Conservation (phyloP, 2,329 filamentous ascomycete species). For the Ampelomyces quisqualis region DNA sequence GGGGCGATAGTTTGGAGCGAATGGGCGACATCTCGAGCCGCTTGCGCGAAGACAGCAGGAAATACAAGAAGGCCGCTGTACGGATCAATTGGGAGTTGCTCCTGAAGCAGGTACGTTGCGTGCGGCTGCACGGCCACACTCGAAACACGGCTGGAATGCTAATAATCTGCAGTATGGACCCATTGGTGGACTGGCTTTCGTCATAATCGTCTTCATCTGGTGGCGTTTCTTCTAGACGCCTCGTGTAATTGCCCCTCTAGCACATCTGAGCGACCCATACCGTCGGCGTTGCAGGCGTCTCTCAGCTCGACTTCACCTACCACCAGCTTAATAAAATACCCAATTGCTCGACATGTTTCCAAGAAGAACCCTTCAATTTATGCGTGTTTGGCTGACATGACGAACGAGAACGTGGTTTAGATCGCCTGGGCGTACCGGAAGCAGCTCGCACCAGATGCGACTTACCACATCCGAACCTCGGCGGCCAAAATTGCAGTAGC, state of each 20-base stretch:
- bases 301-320: background rate
- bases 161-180: constrained; percentile 69
- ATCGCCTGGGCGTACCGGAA: no score
- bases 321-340: constrained; percentile 10
- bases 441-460: no score
- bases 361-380: no score
- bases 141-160: constrained; percentile 6
- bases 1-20: constrained; percentile 89
- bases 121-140: background rate
- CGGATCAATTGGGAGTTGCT: constrained; percentile 98
- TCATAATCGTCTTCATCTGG: constrained; percentile 85
- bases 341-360: no score
- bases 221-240: constrained; percentile 80
- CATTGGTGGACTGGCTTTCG: constrained; percentile 75
- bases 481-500: no score
- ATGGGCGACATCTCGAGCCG: constrained; percentile 94
- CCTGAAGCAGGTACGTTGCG: constrained; percentile 70
- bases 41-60: constrained; percentile 87
- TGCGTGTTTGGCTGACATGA: no score
- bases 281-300: constrained; percentile 3
- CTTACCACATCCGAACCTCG: no score
- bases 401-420: no score
- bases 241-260: background rate
- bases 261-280: constrained; percentile 4
- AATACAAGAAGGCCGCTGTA: constrained; percentile 89